Conservation (phyloP, 176 grass and related monocot species). For the Ananas comosus region DNA sequence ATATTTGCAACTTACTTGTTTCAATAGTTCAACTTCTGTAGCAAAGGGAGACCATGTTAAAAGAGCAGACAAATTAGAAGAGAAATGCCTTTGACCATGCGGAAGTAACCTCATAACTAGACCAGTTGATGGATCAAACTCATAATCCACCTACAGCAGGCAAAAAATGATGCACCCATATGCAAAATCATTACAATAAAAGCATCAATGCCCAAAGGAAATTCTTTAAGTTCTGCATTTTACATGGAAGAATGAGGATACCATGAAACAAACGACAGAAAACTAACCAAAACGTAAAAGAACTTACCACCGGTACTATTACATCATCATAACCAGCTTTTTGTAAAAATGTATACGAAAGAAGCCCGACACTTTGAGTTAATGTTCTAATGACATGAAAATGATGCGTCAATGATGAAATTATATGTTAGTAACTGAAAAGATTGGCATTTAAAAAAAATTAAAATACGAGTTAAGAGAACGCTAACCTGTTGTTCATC, state of each 20-base stretch:
- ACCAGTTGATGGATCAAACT: constrained; percentile 43
- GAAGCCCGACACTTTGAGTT: constrained; percentile 68
- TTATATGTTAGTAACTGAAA: background rate
- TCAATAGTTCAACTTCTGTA: constrained; percentile 55
- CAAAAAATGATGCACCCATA: constrained; percentile 2
- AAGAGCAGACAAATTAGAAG: constrained; percentile 53
- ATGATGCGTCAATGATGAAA: background rate
- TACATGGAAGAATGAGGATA: background rate
- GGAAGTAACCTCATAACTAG: constrained; percentile 22
- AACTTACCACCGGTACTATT: constrained; percentile 55
- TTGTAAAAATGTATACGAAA: constrained; percentile 64
- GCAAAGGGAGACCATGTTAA: constrained; percentile 73
- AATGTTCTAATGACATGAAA: constrained; percentile 23
- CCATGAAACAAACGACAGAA: background rate
- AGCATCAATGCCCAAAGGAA: background rate
- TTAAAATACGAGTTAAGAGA: constrained; percentile 11
- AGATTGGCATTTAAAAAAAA: constrained; percentile 8
- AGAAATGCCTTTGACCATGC: constrained; percentile 38
- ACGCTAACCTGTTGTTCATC: constrained; percentile 39
- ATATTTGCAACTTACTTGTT: constrained; percentile 31
- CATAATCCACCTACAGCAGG: constrained; percentile 63
- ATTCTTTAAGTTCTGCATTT: background rate
- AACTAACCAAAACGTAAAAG: background rate
- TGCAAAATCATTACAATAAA: background rate
- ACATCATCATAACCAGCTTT: constrained; percentile 50